phyloP scores from a whole-genome alignment of 768 basidiomycete genomes.

The Scleroderma bovista region DNA sequence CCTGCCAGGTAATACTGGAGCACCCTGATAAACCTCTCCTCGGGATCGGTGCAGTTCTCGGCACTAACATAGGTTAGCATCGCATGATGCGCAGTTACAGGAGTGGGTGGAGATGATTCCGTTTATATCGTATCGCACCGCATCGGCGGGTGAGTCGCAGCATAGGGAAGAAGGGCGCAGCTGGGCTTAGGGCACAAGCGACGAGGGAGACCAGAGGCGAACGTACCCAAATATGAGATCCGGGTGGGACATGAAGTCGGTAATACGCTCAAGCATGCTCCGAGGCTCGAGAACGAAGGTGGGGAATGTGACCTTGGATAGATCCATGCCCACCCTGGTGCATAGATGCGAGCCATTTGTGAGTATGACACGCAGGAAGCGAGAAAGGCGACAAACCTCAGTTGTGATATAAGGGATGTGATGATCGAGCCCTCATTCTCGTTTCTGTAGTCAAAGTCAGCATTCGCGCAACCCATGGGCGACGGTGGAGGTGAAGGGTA shows the following conservation, averaged over 20 bases:
- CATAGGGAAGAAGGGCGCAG: not conserved
- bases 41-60: slow-evolving; percentile 71
- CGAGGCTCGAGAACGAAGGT: slow-evolving; percentile 96
- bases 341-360: not conserved
- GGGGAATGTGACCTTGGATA: slow-evolving; percentile 89
- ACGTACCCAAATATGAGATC: slow-evolving; percentile 93
- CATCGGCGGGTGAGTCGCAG: not conserved
- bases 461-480: slow-evolving; percentile 26
- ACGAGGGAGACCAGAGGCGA: slow-evolving; percentile 9
- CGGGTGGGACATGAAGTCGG: slow-evolving; percentile 98
- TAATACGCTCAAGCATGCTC: slow-evolving; percentile 96
- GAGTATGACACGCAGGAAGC: not conserved
- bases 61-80: slow-evolving; percentile 46
- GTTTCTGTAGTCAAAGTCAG: slow-evolving; percentile 55
- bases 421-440: slow-evolving; percentile 93
- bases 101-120: not conserved
- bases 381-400: slow-evolving; percentile 46
- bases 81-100: not conserved
- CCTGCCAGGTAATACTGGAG: slow-evolving; percentile 96
- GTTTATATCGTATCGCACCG: not conserved
- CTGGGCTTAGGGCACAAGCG: slow-evolving; percentile 18
- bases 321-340: slow-evolving; percentile 90
- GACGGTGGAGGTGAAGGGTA: slow-evolving; percentile 30
- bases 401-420: slow-evolving; percentile 79
- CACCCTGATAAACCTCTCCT: slow-evolving; percentile 88